phyloP scores from a whole-genome alignment of 371 early-diverging fungal genomes.

The Syncephalastrum monosporum region DNA sequence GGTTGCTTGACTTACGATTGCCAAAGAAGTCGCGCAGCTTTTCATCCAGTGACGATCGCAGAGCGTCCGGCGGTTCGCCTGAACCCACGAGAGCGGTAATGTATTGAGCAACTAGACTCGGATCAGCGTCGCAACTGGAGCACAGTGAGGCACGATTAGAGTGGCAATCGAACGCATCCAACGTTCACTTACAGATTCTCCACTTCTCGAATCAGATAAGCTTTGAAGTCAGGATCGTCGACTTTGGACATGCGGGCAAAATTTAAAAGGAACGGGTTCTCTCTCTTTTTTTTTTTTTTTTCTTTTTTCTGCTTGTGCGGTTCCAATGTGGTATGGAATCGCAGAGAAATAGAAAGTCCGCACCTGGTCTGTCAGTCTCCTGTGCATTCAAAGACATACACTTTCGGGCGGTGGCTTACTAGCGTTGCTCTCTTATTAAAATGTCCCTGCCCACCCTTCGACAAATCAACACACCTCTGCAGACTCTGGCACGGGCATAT shows the following conservation, averaged over 20 bases:
- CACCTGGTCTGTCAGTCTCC: no score
- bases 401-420: no score
- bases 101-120: slow-evolving; percentile 72
- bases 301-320: not conserved
- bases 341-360: not conserved
- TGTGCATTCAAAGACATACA: no score
- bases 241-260: slow-evolving; percentile 4
- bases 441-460: no score
- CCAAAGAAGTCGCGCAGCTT: slow-evolving; percentile 53
- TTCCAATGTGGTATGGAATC: no score
- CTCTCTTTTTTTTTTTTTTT: not conserved
- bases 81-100: slow-evolving; percentile 71
- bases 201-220: slow-evolving; percentile 18
- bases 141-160: slow-evolving; percentile 33
- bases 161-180: not conserved
- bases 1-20: slow-evolving; percentile 41
- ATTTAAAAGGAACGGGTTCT: not conserved
- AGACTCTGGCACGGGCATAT: no score
- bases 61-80: slow-evolving; percentile 45
- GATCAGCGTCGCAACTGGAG: slow-evolving; percentile 78
- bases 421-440: no score
- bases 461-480: no score
- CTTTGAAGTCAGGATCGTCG: slow-evolving; percentile 9
- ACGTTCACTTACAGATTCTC: slow-evolving; percentile 54
- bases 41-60: slow-evolving; percentile 31